Base-by-base conservation (phyloP, 208 protist species). In the Acanthamoeba royreba region DNA sequence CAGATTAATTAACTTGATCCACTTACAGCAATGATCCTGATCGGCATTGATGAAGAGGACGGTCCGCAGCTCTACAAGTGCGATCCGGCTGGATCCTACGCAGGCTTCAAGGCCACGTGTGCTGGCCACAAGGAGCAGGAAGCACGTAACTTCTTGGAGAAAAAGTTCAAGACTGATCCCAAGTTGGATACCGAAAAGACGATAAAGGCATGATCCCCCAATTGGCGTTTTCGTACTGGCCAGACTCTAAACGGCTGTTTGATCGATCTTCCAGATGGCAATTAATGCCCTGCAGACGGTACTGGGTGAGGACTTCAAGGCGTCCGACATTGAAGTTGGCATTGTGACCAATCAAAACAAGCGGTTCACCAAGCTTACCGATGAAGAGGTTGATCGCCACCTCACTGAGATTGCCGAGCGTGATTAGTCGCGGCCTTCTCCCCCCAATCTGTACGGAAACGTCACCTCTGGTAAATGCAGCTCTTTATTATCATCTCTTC, bases 61-160 rank as follows among this genome's bases (percentile, higher is more conserved):
- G 97, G 96, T 87, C 98, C 99, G 63, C 97, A 98, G 94, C 97
- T 99, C 55, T 99, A 97, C 96, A 98, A 98, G 77, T 97, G 98
- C 46, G 98, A 99, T 94, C 98, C 99, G 28, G 98, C 98, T 13
- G 99, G 98, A n/a, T 98, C 97, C 95, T 98, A 97, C 45, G 95
- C 97, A 52, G 98, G 98, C 81, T 98, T 98, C 97, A 97, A 98
- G 92, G 99, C 98, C 15, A 98, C 94, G 52, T 95, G 97, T 19
- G 96, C 97, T 49, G 99, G 99, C 72, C 98, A 98, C 93, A 99
- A 99, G 95, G 98, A 99, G 94, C 97, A 98, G 93, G 99, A 99
- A 94, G 98, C 98, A 11, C 98, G 94, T 92, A 99, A 99, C 25
- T 98, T 98, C 92, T 95, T 99, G 22, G 98, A 99, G 94, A 99